A percentile compares a stretch with the other conserved stretches of the same genome.
Conservation (phyloP, 192 early-diverging fungal genomes). For the Funneliformis mosseae region DNA sequence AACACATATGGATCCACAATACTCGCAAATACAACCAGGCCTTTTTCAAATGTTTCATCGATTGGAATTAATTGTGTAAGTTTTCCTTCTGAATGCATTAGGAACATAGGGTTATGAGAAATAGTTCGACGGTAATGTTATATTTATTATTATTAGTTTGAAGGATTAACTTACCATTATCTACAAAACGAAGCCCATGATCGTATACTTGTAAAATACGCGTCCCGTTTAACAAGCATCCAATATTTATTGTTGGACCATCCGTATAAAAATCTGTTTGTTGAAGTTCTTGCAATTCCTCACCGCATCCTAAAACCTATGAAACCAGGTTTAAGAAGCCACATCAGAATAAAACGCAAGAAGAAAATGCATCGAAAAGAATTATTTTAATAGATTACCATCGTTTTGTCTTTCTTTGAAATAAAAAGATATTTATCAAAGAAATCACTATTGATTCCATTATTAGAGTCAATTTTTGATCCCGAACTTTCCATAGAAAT, state of each 20-base stretch:
- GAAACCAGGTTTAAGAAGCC: background rate
- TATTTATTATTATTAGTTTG: background rate
- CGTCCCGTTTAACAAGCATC: slow-evolving; percentile 67
- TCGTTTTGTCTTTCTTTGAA: slow-evolving; percentile 62
- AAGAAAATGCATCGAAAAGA: background rate
- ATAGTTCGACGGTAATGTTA: background rate
- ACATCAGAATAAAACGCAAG: background rate
- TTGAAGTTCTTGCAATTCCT: slow-evolving; percentile 80
- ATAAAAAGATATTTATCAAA: slow-evolving; percentile 66
- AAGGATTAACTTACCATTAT: slow-evolving; percentile 52
- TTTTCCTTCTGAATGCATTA: slow-evolving; percentile 50
- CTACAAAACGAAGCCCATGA: slow-evolving; percentile 71
- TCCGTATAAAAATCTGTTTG: slow-evolving; percentile 71
- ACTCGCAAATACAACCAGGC: slow-evolving; percentile 66
- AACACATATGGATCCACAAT: slow-evolving; percentile 85
- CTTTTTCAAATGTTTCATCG: slow-evolving; percentile 45
- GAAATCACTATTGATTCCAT: slow-evolving; percentile 36
- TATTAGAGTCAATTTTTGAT: slow-evolving; percentile 12
- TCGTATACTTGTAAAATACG: slow-evolving; percentile 84
- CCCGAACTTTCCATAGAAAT: slow-evolving; percentile 43
- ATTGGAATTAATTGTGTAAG: slow-evolving; percentile 54
- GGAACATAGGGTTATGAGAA: background rate
- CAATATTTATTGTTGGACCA: slow-evolving; percentile 79
- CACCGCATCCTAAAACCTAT: slow-evolving; percentile 79
- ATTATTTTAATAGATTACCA: slow-evolving; percentile 49